Evolutionary conservation across 2,329 filamentous ascomycete genomes (phyloP), one percentile per base, ranked within the genome.

Genomic region (Neofusicoccum umdonicola): DNA sequence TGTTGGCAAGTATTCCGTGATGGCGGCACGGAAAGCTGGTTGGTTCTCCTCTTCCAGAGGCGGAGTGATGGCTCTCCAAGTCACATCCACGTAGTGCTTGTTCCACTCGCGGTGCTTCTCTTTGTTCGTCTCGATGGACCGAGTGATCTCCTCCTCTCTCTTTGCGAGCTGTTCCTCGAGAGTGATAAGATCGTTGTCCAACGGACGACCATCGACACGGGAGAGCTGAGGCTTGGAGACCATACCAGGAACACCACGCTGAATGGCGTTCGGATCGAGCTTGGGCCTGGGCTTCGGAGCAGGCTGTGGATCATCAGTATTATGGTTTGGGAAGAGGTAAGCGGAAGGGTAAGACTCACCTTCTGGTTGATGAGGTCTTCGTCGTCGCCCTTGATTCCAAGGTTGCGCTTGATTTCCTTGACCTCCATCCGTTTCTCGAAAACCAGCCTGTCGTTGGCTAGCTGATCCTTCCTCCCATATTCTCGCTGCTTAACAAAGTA

Each of bases 101-200:
- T 97, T 97, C 93, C 94, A 97, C 75, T 90, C 88, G 71, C 90
- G 87, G 79, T 97, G 94, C 78, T 95, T 94, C 71, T 90, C 85
- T 63, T 96, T 88, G 78, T 96, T 94, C 71, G 87, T 87, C 76
- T 96, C 91, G 75, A 98, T 92, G 72, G 96, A 92, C 68, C 84
- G 84, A 67, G 90, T 85, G 69, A 97, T 88, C 71, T 91, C 87
- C 69, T 90, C 92, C 70, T 94, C 90, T 77, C 91, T 92, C 77
- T 96, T 91, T 48, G 88, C 87, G 63, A 90, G 84, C 70, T 92
- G 86, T 71, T 97, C 92, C 67, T 90, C 85, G 68, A 97, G 80
- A 68, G 88, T 83, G 39, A 90, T 83, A 66, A 97, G 85, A 72
- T 98, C 94, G 68, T 90, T 86, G 68, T 97, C 93, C 41, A 77